These are phyloP conservation scores for Neoboletus brunneissimus DNA, from an alignment of 768 basidiomycete species.

Conservation along the genomic window DNA sequence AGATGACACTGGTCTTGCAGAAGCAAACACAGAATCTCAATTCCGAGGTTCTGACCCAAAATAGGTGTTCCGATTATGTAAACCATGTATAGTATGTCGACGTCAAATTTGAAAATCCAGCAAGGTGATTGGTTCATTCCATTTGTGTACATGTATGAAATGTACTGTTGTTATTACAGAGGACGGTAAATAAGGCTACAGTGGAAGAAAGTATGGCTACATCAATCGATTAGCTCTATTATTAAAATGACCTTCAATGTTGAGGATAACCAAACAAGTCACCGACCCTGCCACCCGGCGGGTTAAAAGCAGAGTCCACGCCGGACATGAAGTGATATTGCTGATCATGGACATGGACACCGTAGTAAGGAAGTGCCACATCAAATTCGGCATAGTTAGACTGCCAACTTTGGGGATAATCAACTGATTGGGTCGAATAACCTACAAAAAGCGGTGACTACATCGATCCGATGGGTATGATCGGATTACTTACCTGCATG, in stretches of 20 bases:
- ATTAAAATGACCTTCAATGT: not conserved
- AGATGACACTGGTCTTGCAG: not conserved
- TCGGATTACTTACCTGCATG: conserved; percentile 1
- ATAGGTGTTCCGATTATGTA: not conserved
- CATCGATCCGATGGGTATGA: not conserved
- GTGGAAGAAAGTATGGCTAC: not conserved
- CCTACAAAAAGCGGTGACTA: conserved; percentile 4
- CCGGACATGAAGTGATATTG: not conserved
- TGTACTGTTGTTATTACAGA: not conserved
- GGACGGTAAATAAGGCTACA: not conserved
- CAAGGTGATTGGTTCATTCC: too few species aligned
- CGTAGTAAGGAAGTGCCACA: not conserved
- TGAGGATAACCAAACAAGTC: not conserved
- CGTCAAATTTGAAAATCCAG: not conserved
- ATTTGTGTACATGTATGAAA: not conserved
- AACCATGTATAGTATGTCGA: not conserved
- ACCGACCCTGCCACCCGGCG: not conserved
- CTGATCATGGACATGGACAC: not conserved
- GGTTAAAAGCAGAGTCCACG: not conserved
- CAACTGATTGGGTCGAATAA: not conserved
- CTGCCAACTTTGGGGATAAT: not conserved
- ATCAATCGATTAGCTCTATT: not conserved
- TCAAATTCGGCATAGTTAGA: not conserved
- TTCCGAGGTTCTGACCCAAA: not conserved
- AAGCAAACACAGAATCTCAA: not conserved